Base-by-base conservation (phyloP, 1,284 basidiomycete genomes). In the Stygiomarasmius scandens region DNA sequence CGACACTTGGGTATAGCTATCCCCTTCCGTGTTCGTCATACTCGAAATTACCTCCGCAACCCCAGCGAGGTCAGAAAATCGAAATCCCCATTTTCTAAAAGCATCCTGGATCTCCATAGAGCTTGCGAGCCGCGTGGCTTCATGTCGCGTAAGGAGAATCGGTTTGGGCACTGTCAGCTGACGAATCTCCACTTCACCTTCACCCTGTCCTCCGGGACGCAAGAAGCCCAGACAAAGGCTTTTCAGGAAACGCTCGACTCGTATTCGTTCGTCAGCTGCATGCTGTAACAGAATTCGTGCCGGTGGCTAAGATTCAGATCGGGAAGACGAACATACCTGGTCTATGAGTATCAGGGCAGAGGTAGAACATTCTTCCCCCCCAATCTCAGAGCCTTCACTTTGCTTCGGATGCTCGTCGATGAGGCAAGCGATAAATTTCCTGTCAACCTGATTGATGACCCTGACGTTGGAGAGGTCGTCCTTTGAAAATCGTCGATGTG, bases 241-340 rank as follows among this genome's bases (percentile, higher is more conserved):
- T 60, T 79, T 78, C 56, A 96, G 77, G 67, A 93, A 89, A n/a
- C 77, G 75, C 71, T 98, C 96, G 49, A 97, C 90, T 22, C 93
- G 85, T 27, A 96, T 77, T 9, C 96, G 85, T 73, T 98, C 96
- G 68, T 97, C 93, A 8, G 95, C 96, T 3, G 96, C 96, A 69
- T 98, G 96, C 71, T 98, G 43, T 56, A 47, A 53, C 36, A 34
- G n/a, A 23, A 20, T 46, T 55, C 16, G 38, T 41, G 14, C 38
- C 38, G 38, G 38, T 41, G 38, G 38, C 38, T 41, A 5, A 41
- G 14, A 41, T 12, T 9, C 38, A 41, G 38, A 16, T 45, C 22
- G 34, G 34, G 27, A 12, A 27, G 44, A 46, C 29, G 19, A 36
- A 50, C 55, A 49, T 46, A 56, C 58, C 58, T 60, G 96, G 74